Evolutionary conservation across 768 basidiomycete genomes (phyloP).

Genomic region (Lactarius sp.): DNA sequence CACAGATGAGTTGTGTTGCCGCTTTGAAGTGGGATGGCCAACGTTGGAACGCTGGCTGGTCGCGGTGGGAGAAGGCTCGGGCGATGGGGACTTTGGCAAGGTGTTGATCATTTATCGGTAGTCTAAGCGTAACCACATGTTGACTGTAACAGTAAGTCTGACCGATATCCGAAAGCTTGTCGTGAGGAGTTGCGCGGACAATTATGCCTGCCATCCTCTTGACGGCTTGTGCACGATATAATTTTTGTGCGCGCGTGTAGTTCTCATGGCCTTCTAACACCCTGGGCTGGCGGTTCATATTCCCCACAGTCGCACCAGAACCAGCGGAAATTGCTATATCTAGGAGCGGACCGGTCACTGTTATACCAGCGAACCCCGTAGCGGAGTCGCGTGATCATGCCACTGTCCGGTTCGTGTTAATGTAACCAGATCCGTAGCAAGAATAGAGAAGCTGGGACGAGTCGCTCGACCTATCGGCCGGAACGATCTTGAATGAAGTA

Average conservation of each 20-base stretch:
- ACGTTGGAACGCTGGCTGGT: slow-evolving; percentile 69
- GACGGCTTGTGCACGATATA: neutral
- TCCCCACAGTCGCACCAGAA: neutral
- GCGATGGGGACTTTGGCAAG: slow-evolving; percentile 64
- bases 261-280: neutral
- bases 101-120: slow-evolving; percentile 77
- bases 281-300: neutral
- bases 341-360: neutral
- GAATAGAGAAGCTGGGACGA: slow-evolving; percentile 68
- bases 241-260: neutral
- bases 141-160: neutral
- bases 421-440: slow-evolving; percentile 88
- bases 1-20: slow-evolving; percentile 83
- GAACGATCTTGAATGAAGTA: slow-evolving; percentile 86
- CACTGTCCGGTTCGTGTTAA: slow-evolving; percentile 79
- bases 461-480: slow-evolving; percentile 49
- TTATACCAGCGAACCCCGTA: neutral
- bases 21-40: slow-evolving; percentile 81
- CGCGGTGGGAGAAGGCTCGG: slow-evolving; percentile 52
- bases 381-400: slow-evolving; percentile 39
- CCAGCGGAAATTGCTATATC: neutral
- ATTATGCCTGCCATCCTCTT: neutral
- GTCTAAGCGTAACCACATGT: slow-evolving; percentile 23
- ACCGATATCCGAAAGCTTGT: neutral
- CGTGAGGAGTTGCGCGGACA: neutral